Evolutionary conservation across 768 basidiomycete species (phyloP).

Genomic region (Cubamyces lactineus): DNA sequence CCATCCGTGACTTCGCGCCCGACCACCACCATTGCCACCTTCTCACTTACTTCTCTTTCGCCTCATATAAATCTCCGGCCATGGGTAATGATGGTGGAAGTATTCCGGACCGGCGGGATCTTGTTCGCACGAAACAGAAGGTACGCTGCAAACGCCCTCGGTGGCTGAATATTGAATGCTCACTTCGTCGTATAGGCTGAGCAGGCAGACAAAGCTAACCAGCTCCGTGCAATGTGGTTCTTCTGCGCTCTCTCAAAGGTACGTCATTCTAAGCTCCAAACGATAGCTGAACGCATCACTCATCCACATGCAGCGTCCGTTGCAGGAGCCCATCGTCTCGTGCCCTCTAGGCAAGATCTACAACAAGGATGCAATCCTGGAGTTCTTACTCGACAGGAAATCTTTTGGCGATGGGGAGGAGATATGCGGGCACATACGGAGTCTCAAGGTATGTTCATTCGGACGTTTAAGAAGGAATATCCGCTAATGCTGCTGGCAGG

Average conservation of each 20-base stretch:
- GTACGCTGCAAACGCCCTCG: slow-evolving; percentile 35
- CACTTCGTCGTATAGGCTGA: slow-evolving; percentile 54
- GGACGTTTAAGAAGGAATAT: background rate
- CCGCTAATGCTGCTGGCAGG: slow-evolving; percentile 48
- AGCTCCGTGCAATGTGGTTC: slow-evolving; percentile 85
- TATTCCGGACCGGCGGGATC: slow-evolving; percentile 81
- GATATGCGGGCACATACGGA: slow-evolving; percentile 91
- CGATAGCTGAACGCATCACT: too few species aligned
- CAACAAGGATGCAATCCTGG: slow-evolving; percentile 93
- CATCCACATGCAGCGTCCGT: slow-evolving; percentile 59
- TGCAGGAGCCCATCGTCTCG: slow-evolving; percentile 88
- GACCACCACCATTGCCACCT: slow-evolving; percentile 10
- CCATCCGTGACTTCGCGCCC: slow-evolving; percentile 12
- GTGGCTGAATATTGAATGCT: background rate
- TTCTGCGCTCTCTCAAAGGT: slow-evolving; percentile 97
- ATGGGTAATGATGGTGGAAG: slow-evolving; percentile 93
- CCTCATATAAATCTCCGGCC: slow-evolving; percentile 4
- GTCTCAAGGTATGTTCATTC: slow-evolving; percentile 71
- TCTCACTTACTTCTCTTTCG: background rate
- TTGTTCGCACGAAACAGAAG: slow-evolving; percentile 76
- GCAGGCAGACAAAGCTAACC: slow-evolving; percentile 89
- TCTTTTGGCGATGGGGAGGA: slow-evolving; percentile 89
- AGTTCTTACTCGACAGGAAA: slow-evolving; percentile 82
- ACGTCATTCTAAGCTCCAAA: slow-evolving; percentile 27
- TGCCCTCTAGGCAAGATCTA: slow-evolving; percentile 94